phyloP scores from a whole-genome alignment of 2,329 filamentous ascomycete species.

The Fusarium sp. region DNA sequence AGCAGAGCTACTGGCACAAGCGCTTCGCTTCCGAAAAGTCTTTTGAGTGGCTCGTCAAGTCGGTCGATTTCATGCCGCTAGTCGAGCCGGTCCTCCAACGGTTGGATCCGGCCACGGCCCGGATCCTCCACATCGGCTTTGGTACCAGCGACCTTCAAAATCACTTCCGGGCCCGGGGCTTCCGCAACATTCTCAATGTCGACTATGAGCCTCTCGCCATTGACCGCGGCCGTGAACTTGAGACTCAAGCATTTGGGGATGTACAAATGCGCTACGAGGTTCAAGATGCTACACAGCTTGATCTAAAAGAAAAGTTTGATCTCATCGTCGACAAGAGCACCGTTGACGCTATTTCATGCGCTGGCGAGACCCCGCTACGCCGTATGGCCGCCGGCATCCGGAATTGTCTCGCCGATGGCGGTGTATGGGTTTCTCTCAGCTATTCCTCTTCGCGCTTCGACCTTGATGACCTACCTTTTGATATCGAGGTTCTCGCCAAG shows the following conservation, averaged over 20 bases:
- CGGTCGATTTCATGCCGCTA: conserved; percentile 55
- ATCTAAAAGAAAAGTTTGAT: conserved; percentile 48
- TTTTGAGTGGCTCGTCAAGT: conserved; percentile 63
- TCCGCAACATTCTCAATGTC: conserved; percentile 59
- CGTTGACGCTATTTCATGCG: conserved; percentile 61
- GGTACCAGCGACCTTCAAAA: conserved; percentile 64
- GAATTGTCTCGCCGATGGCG: conserved; percentile 49
- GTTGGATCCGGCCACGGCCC: conserved; percentile 41
- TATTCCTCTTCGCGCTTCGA: conserved; percentile 59
- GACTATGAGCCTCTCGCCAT: conserved; percentile 64
- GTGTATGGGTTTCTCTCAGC: conserved; percentile 62
- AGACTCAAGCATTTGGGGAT: conserved; percentile 57
- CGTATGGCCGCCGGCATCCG: conserved; percentile 55
- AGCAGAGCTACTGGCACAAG: conserved; percentile 62
- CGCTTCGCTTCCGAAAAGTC: conserved; percentile 58
- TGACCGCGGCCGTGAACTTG: conserved; percentile 56
- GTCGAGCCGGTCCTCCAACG: conserved; percentile 53
- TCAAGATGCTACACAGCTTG: conserved; percentile 58
- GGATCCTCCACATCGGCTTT: conserved; percentile 60
- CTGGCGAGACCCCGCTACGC: conserved; percentile 52
- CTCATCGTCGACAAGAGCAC: conserved; percentile 64
- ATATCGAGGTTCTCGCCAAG: conserved; percentile 56
- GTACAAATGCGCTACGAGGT: conserved; percentile 57
- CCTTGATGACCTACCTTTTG: conserved; percentile 53
- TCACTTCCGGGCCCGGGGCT: conserved; percentile 57